phyloP scores from a whole-genome alignment of 192 early-diverging fungal genomes.

The Physocladia obscura region DNA sequence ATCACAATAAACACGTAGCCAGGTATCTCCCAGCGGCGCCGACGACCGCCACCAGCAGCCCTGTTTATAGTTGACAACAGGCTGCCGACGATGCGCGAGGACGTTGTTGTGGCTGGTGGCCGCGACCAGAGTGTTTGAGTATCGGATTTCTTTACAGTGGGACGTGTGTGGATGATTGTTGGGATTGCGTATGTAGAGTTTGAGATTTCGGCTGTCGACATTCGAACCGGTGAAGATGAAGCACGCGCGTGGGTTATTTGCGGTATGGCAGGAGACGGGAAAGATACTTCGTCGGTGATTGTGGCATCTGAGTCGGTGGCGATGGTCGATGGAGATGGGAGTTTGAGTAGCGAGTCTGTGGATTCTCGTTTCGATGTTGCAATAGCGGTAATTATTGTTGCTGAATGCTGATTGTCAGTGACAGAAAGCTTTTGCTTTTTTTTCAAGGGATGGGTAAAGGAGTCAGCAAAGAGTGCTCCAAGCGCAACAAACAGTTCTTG shows the following conservation, averaged over 20 bases:
- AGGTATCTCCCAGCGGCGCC: slow-evolving; percentile 8
- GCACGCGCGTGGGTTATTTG: background rate
- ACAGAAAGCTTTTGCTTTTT: background rate
- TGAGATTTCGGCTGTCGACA: background rate
- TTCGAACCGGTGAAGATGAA: background rate
- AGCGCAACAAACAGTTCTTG: slow-evolving; percentile 12
- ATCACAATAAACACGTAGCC: slow-evolving; percentile 27
- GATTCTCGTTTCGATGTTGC: background rate
- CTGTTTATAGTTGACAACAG: background rate
- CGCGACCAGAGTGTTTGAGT: background rate
- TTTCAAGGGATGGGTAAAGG: background rate
- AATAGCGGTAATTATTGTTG: background rate
- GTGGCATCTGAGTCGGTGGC: background rate
- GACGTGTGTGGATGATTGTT: too few relatives aligned
- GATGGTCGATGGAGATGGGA: background rate
- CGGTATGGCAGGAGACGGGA: background rate
- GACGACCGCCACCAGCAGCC: background rate
- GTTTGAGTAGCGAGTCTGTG: background rate
- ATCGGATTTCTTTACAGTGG: background rate
- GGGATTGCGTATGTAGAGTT: too few relatives aligned
- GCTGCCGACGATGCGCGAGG: background rate
- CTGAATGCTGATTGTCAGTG: background rate
- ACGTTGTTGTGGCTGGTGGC: background rate
- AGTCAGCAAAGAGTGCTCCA: background rate
- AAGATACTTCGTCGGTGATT: background rate